Evolutionary conservation across 805 yeast genomes (phyloP), one percentile per base, ranked within the genome.

Genomic region (Grigorovia yakushimaensis): DNA sequence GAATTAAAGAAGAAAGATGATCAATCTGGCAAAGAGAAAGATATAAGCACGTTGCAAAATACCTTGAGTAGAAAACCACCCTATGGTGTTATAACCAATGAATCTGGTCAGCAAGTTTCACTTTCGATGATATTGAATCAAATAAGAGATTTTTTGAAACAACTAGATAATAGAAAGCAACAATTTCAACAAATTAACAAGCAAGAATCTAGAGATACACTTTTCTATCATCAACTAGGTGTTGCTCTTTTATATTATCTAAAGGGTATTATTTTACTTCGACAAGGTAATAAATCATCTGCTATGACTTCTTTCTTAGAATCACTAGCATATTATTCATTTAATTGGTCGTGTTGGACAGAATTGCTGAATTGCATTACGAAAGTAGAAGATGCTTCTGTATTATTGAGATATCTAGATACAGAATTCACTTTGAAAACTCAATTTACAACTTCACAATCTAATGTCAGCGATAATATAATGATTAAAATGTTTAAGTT

Each of bases 321-420:
- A 42, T 82, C 96, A 1, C 59, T 91, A 13, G 68, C 73, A 21
- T 44, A 73, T 24, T 88, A 82, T 55, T 95, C 97, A 0, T 84
- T 74, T 62, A 91, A 91, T 62, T 93, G 98, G 98, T 77, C 89
- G 47, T 84, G 93, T 49, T 93, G 97, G 97, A 73, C 75, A 48
- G 97, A 91, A 59, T 69, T 93, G 38, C 68, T 79, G 11, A 69
- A 78, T 4, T 78, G 86, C 46, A 66, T 87, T 24, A 65, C 76
- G 7, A 73, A 78, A 27, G 72, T 79, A 47, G 84, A 82, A 50
- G 85, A 84, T 47, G 82, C 87, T 0, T 68, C 43, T 54, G 57
- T 46, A 57, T 74, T 51, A 51, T 72, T 39, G 59, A 67, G 51
- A 64, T 69, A 52, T 59, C 73, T 51, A 61, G 69, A 54, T 33